Percentiles rank a stretch among this genome's conserved stretches.
These are phyloP conservation scores for Yamadazyma philogaea DNA, from an alignment of 805 yeast species.

Conservation along the genomic window DNA sequence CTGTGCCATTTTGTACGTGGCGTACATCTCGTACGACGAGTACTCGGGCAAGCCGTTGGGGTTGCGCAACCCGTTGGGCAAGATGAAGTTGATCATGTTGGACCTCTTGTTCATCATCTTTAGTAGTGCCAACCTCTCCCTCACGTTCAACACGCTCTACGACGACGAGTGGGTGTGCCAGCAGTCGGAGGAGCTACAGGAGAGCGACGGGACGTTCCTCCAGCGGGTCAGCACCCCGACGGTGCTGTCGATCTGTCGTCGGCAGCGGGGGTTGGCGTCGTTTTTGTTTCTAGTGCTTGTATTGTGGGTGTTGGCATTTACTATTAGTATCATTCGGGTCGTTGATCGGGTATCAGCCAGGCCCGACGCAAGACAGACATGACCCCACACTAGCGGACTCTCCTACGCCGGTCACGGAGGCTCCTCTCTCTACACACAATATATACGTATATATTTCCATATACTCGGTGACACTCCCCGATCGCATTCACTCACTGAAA, in stretches of 20 bases:
- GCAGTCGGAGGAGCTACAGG: conserved; percentile 20
- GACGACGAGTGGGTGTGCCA: conserved; percentile 79
- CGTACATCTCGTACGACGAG: conserved; percentile 86
- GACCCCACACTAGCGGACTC: too few relatives aligned
- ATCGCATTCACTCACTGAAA: neutral
- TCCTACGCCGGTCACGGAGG: too few relatives aligned
- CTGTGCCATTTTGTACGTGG: conserved; percentile 69
- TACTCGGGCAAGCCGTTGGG: conserved; percentile 91
- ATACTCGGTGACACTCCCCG: too few relatives aligned
- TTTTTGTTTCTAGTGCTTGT: conserved; percentile 72
- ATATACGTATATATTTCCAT: too few relatives aligned
- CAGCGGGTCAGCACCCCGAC: conserved; percentile 26
- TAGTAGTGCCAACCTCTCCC: conserved; percentile 80
- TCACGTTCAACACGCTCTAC: conserved; percentile 78
- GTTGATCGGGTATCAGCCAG: conserved; percentile 54
- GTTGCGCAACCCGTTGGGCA: conserved; percentile 77
- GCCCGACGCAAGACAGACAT: neutral
- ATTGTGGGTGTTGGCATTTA: conserved; percentile 82
- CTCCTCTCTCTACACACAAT: too few relatives aligned
- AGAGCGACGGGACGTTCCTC: neutral
- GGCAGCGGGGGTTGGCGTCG: conserved; percentile 76
- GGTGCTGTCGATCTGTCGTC: conserved; percentile 59
- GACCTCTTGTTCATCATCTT: conserved; percentile 87
- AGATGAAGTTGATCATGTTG: conserved; percentile 74
- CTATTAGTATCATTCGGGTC: conserved; percentile 78